A percentile compares a stretch with the other conserved stretches of the same genome.
Evolutionary conservation across 192 early-diverging fungal species (phyloP).

Genomic region (Lunasporangiospora selenospora): DNA sequence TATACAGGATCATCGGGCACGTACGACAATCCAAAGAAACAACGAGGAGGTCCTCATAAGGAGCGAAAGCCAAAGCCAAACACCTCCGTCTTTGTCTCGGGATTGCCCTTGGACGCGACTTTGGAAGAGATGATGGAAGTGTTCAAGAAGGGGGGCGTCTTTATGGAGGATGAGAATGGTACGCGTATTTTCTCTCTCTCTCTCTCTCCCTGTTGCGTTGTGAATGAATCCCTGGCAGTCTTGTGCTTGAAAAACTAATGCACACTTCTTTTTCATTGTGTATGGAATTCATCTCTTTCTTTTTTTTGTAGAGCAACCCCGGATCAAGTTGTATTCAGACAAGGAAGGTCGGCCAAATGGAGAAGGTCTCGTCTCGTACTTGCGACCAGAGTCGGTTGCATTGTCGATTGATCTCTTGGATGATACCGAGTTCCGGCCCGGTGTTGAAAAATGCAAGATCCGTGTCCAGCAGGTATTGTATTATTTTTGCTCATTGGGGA

Average conservation of each 20-base stretch:
- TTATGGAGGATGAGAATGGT: conserved; percentile 73
- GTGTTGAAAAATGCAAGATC: conserved; percentile 65
- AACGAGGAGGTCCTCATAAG: conserved; percentile 48
- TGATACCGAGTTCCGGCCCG: conserved; percentile 81
- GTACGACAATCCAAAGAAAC: conserved; percentile 51
- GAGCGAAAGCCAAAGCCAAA: conserved; percentile 61
- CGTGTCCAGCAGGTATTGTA: conserved; percentile 68
- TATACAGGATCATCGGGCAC: conserved; percentile 5
- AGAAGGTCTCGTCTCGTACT: conserved; percentile 91
- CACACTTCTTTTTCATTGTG: not conserved
- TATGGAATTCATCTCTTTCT: not conserved
- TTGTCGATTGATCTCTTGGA: conserved; percentile 88
- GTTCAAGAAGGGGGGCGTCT: conserved; percentile 82
- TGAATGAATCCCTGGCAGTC: conserved; percentile 34
- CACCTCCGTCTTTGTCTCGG: conserved; percentile 87
- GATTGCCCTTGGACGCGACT: conserved; percentile 81
- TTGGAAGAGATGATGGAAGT: conserved; percentile 77
- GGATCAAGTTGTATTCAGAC: conserved; percentile 90
- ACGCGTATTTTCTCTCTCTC: not conserved
- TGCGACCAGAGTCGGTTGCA: conserved; percentile 88
- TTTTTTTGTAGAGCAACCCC: conserved; percentile 69
- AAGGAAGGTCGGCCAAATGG: conserved; percentile 78
- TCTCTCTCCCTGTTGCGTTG: no score
- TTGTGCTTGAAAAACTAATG: conserved; percentile 40
- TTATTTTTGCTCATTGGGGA: not conserved